Evolutionary conservation across 352 stramenopile species (phyloP).

Genomic region (Pythium monospermum): DNA sequence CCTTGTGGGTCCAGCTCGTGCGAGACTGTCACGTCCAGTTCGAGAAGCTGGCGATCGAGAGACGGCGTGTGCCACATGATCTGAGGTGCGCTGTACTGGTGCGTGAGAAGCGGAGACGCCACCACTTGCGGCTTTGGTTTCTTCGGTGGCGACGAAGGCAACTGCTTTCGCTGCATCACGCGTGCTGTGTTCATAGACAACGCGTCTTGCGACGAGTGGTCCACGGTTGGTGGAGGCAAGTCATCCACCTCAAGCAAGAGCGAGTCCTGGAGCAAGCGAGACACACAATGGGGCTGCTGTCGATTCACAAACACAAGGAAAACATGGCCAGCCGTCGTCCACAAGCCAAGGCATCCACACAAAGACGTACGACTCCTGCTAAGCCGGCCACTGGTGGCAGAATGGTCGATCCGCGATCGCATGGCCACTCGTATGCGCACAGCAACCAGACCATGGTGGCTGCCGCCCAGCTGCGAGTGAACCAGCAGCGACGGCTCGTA

Average conservation of each 20-base stretch:
- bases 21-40: background rate
- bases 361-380: too few relatives aligned
- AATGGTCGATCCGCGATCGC: background rate
- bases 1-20: background rate
- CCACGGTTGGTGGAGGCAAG: slow-evolving; percentile 37
- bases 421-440: background rate
- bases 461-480: too few relatives aligned
- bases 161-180: background rate
- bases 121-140: slow-evolving; percentile 12
- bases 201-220: background rate
- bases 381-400: slow-evolving; percentile 13
- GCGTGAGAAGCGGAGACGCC: background rate
- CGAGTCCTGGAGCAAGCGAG: slow-evolving; percentile 35
- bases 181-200: background rate
- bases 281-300: slow-evolving; percentile 28
- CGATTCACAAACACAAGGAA: slow-evolving; percentile 37
- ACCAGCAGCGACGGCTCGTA: too few relatives aligned
- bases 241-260: slow-evolving; percentile 49
- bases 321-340: too few relatives aligned
- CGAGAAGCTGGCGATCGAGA: background rate
- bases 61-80: background rate
- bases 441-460: too few relatives aligned
- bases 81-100: background rate
- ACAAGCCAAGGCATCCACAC: too few relatives aligned
- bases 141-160: slow-evolving; percentile 12